Evolutionary conservation across 192 early-diverging fungal species (phyloP), one percentile per base, ranked within the genome.

Genomic region (Podochytrium sp.): DNA sequence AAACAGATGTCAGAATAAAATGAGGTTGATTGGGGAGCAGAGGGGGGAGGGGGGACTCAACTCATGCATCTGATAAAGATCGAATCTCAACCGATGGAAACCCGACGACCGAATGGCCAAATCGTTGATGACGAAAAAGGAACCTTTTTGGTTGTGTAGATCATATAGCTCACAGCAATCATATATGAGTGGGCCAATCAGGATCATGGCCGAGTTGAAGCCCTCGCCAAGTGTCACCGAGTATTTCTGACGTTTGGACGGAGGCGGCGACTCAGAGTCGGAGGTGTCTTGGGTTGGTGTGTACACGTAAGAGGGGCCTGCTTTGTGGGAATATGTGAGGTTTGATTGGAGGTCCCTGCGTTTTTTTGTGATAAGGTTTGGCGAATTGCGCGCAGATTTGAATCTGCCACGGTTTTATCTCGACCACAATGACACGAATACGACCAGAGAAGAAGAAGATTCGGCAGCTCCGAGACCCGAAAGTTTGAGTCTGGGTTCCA

Each of bases 91-190:
- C n/a, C 78, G 47, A 38, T 74, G 82, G 29, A 25, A 38, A 53
- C 83, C 83, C 2, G 35, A 39, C 27, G 65, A 52, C 29, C 80
- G 66, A 7, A 84, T 72, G 37, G 69, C 56, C 14, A 84, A 35
- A 30, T 84, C 80, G 12, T 58, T 66, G 65, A 80, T 81, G 14
- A 78, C 64, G 51, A 84, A 84, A 47, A 79, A 81, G 60, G 75
- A 53, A 23, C 71, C 63, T 40, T 57, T 29, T 29, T 53, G 16
- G 7, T 72, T 70, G 27, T 73, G 39, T 34, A 73, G 29, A 55
- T 81, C 82, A 2, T 23, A 34, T 71, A 82, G 57, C 2, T 76
- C 49, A 7, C 51, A 30, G 29, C 72, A 81, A 32, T 73, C 64
- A 6, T 63, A 49, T 12, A 84, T 74, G 20, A 79, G 71, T 32